Conservation (phyloP, 2,329 filamentous ascomycete genomes). For the Diaporthe sp. region DNA sequence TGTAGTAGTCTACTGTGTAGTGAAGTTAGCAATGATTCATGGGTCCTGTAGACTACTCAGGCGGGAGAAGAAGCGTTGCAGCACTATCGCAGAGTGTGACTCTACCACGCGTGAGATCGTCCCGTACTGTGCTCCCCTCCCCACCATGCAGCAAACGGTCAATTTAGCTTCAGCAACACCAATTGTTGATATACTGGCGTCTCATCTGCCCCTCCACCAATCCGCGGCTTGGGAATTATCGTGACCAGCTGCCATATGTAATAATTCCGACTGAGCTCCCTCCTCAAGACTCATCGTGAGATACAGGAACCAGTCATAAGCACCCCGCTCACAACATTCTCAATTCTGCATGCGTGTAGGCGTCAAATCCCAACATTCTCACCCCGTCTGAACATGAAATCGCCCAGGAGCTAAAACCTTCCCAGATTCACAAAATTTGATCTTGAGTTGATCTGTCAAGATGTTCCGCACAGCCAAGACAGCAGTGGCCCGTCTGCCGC, state of each 20-base stretch:
- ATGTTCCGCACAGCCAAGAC: conserved; percentile 44
- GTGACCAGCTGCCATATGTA: conserved; percentile 3
- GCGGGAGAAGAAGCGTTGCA: conserved; percentile 12
- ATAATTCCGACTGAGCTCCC: neutral
- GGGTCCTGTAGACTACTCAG: neutral
- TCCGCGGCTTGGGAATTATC: conserved; percentile 6
- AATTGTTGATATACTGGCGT: conserved; percentile 8
- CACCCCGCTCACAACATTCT: neutral
- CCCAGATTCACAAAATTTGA: neutral
- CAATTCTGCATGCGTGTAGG: neutral
- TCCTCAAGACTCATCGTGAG: neutral
- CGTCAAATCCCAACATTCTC: neutral
- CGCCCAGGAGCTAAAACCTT: neutral
- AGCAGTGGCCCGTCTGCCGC: conserved; percentile 47
- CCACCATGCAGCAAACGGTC: neutral
- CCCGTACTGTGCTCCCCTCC: conserved; percentile 13
- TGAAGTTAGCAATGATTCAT: neutral
- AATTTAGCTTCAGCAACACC: neutral
- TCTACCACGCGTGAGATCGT: conserved; percentile 5
- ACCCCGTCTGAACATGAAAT: neutral
- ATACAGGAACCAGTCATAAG: neutral
- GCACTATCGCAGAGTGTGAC: conserved; percentile 11
- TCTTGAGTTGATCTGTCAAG: neutral
- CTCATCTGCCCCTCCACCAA: conserved; percentile 1
- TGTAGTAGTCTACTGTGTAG: neutral